Conservation (phyloP, 2,329 filamentous ascomycete genomes). For the Orbilia ellipsospora region DNA sequence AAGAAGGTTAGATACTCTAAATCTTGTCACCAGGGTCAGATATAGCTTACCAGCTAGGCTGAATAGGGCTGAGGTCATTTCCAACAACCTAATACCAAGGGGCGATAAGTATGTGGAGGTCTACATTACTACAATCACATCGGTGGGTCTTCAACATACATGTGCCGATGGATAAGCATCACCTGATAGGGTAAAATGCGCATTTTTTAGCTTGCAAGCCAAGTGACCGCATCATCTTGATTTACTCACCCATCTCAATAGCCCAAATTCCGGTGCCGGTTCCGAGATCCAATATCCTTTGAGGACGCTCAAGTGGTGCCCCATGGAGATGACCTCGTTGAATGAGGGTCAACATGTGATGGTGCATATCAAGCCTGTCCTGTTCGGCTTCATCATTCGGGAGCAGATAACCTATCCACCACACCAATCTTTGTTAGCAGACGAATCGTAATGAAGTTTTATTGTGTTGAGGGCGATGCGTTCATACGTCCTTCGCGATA, state of each 20-base stretch:
- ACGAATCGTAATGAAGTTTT: too few relatives aligned
- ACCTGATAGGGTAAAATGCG: slow-evolving; percentile 1
- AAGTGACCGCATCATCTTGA: too few relatives aligned
- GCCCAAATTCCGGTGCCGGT: slow-evolving; percentile 57
- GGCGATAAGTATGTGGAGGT: background rate
- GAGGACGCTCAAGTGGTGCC: slow-evolving; percentile 16
- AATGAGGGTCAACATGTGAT: slow-evolving; percentile 72
- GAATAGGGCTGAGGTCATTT: slow-evolving; percentile 62
- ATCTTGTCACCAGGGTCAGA: background rate
- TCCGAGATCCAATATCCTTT: slow-evolving; percentile 55
- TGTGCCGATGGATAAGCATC: slow-evolving; percentile 35
- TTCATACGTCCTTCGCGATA: slow-evolving; percentile 64
- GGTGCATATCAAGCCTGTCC: slow-evolving; percentile 82
- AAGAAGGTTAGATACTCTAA: slow-evolving; percentile 5
- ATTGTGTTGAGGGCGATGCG: background rate
- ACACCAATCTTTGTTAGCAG: background rate
- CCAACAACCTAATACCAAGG: slow-evolving; percentile 59
- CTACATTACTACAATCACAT: background rate
- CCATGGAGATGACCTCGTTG: slow-evolving; percentile 33
- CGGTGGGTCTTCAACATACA: slow-evolving; percentile 11
- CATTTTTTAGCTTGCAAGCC: slow-evolving; percentile 57
- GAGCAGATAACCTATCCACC: slow-evolving; percentile 31
- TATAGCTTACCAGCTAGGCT: slow-evolving; percentile 60
- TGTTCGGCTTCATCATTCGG: slow-evolving; percentile 69
- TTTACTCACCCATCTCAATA: slow-evolving; percentile 67